These are phyloP conservation scores for Kodamaea lidongshanica DNA, from an alignment of 805 yeast species.

Conservation along the genomic window DNA sequence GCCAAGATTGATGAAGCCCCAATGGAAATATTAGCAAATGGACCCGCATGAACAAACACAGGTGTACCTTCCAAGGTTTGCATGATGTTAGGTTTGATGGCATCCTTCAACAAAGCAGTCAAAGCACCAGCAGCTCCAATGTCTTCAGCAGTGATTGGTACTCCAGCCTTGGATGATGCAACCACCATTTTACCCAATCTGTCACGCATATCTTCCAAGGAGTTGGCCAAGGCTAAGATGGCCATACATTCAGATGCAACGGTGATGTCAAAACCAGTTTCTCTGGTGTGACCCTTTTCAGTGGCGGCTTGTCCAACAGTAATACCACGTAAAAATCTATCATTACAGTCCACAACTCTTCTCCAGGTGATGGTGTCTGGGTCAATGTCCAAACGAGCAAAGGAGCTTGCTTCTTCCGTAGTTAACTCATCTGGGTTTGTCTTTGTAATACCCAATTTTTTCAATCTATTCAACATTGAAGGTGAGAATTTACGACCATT, in stretches of 20 bases:
- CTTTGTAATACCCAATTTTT: constrained; percentile 62
- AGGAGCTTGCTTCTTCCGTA: constrained; percentile 55
- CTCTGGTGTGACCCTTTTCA: constrained; percentile 65
- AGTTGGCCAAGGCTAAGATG: constrained; percentile 66
- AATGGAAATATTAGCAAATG: constrained; percentile 81
- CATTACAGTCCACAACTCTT: constrained; percentile 82
- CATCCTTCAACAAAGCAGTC: constrained; percentile 75
- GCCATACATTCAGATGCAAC: constrained; percentile 89
- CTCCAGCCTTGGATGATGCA: constrained; percentile 62
- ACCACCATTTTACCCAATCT: constrained; percentile 73
- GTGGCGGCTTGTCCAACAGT: constrained; percentile 80
- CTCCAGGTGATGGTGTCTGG: constrained; percentile 77
- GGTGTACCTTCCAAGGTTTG: constrained; percentile 87
- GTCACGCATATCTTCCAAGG: constrained; percentile 64
- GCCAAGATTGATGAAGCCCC: constrained; percentile 84
- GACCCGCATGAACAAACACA: constrained; percentile 83
- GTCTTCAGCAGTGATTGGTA: constrained; percentile 76
- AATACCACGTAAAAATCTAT: constrained; percentile 70
- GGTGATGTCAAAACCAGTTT: constrained; percentile 76
- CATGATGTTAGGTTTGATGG: constrained; percentile 80
- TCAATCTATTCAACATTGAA: constrained; percentile 61
- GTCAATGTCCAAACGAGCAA: constrained; percentile 68
- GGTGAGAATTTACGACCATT: constrained; percentile 63
- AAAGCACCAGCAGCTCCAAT: constrained; percentile 83
- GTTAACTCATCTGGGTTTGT: constrained; percentile 70